Evolutionary conservation across 176 grass and related monocot species (phyloP).

Genomic region (Paspalum vaginatum): DNA sequence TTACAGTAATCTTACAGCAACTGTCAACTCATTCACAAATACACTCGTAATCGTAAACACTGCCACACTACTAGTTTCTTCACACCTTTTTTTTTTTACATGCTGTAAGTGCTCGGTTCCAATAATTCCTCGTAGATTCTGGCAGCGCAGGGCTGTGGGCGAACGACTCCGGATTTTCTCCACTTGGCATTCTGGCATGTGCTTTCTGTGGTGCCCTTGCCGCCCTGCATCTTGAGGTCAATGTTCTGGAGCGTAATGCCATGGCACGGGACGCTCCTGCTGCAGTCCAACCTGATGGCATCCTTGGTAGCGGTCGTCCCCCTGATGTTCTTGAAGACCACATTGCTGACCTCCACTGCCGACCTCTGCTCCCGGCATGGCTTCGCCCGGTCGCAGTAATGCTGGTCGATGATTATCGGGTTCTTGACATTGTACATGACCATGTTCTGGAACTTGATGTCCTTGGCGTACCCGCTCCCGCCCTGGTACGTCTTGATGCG

Average conservation of each 20-base stretch:
- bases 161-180: conserved; percentile 48
- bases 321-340: conserved; percentile 65
- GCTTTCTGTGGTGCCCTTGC: neutral
- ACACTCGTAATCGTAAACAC: too few species aligned
- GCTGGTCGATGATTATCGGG: conserved; percentile 63
- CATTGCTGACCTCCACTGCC: conserved; percentile 52
- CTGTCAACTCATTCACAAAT: too few species aligned
- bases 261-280: conserved; percentile 35
- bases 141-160: conserved; percentile 49
- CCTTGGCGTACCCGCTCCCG: conserved; percentile 49
- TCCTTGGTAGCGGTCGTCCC: conserved; percentile 55
- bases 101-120: neutral
- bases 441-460: conserved; percentile 56
- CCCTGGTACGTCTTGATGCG: conserved; percentile 72
- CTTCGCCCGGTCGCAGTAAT: conserved; percentile 42
- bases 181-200: conserved; percentile 46
- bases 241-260: conserved; percentile 55
- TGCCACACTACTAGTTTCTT: neutral
- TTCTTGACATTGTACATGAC: conserved; percentile 51
- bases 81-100: neutral
- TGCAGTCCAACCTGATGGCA: conserved; percentile 69
- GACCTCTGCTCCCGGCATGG: conserved; percentile 37
- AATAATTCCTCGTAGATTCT: neutral
- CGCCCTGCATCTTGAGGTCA: conserved; percentile 27
- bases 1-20: neutral